Conservation (phyloP, 345 rosid species). For the Laguncularia racemosa region DNA sequence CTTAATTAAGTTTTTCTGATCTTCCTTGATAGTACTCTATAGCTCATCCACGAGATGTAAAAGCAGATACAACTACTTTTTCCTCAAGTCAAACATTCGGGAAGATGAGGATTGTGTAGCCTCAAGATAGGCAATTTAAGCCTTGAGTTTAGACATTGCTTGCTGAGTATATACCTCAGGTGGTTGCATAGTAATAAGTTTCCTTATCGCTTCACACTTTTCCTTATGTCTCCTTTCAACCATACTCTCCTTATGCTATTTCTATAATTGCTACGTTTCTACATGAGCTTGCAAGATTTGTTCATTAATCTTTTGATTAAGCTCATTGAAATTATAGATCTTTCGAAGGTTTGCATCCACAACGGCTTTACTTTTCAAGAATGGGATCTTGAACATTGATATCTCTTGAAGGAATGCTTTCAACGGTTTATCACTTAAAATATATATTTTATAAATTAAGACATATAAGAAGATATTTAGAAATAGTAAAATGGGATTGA, state of each 20-base stretch:
- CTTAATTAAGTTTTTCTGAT: conserved; percentile 77
- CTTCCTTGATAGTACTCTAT: conserved; percentile 83
- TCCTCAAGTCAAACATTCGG: conserved; percentile 86
- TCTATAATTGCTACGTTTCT: conserved; percentile 79
- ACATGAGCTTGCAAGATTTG: conserved; percentile 61
- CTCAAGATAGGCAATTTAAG: conserved; percentile 73
- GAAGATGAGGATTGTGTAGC: conserved; percentile 76
- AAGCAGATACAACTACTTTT: conserved; percentile 80
- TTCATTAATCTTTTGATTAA: conserved; percentile 68
- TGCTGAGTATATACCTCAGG: conserved; percentile 82
- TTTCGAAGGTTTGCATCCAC: conserved; percentile 69
- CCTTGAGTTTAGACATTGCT: conserved; percentile 60
- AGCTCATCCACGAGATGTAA: conserved; percentile 97
- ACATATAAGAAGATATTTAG: too few relatives aligned
- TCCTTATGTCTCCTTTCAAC: conserved; percentile 94
- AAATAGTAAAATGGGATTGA: too few relatives aligned
- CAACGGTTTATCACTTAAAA: conserved; percentile 55
- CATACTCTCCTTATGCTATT: conserved; percentile 84
- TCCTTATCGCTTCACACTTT: conserved; percentile 87
- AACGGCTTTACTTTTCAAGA: conserved; percentile 83
- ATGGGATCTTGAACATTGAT: conserved; percentile 83
- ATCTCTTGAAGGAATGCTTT: conserved; percentile 87
- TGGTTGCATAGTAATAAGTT: conserved; percentile 71
- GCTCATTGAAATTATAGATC: conserved; percentile 77
- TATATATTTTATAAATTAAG: too few relatives aligned